Evolutionary conservation across 176 grass and related monocot species (phyloP), one percentile per base, ranked within the genome.

Genomic region (Typha latifolia): DNA sequence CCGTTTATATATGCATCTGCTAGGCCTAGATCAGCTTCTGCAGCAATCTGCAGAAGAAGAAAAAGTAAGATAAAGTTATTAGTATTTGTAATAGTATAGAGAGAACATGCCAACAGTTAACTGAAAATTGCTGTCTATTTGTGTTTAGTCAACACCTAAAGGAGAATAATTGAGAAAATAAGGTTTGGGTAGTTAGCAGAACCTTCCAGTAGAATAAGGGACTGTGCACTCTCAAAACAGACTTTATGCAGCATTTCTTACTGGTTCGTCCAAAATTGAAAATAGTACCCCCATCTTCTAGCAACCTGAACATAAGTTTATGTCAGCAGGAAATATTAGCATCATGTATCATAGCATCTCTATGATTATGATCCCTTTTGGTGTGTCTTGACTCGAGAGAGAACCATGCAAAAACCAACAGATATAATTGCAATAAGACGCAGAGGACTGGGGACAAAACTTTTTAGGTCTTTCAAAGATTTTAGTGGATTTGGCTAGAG

Each of bases 201-300:
- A 87, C 91, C 91, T 88, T 96, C 91, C 84, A 96, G 50, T 91
- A 96, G 69, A 91, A 96, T 11, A 96, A 66, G 12, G 91, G 84
- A 66, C 84, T 77, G 55, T 96, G 84, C 11, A 96, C 76, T 80
- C 77, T 61, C 50, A 96, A 51, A 49, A 87, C 71, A 62, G 72
- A 83, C 75, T 87, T 88, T 3, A 61, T 37, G 66, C 53, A 62
- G 53, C 79, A 73, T 64, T 74, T 78, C 64, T 80, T 72, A 57
- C 53, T 76, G 24, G 34, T 53, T 72, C 86, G 79, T 64, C 85
- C 82, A 12, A 91, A 87, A 24, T 65, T 84, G 61, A 85, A 88
- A 68, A 85, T 88, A 7, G 48, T 91, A 12, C 87, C 91, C 68
- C 91, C 91, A 64, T 85, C 87, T 79, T 91, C 87, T 18, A 85